Evolutionary conservation across 495 filamentous ascomycete genomes (phyloP).

Genomic region (Aspergillus nidulans): DNA sequence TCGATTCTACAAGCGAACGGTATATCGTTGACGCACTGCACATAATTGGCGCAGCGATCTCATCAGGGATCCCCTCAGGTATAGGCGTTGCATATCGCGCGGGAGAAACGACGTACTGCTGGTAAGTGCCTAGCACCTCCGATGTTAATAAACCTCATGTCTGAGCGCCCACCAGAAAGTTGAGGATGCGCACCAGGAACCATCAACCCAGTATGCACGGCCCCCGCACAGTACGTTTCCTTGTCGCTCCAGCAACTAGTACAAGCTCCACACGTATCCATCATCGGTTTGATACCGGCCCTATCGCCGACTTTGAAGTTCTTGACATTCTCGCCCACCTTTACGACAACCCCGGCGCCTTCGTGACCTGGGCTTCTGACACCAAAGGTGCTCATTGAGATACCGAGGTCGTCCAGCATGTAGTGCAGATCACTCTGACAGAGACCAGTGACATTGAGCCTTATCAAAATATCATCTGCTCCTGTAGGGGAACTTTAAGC

Average conservation of each 20-base stretch:
- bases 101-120: constrained; percentile 61
- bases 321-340: constrained; percentile 47
- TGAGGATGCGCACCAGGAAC: constrained; percentile 20
- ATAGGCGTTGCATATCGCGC: constrained; percentile 63
- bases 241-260: constrained; percentile 42
- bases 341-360: constrained; percentile 53
- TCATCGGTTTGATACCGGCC: constrained; percentile 54
- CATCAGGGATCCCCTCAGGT: constrained; percentile 54
- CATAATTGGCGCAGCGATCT: constrained; percentile 57
- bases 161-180: neutral
- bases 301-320: constrained; percentile 55
- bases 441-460: constrained; percentile 44
- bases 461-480: constrained; percentile 44
- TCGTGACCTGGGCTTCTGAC: constrained; percentile 52
- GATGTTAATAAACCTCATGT: neutral
- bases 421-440: constrained; percentile 49
- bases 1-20: constrained; percentile 49
- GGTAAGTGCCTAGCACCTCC: constrained; percentile 55
- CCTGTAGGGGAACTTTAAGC: no score
- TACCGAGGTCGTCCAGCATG: constrained; percentile 42
- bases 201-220: constrained; percentile 33
- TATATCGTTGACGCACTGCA: constrained; percentile 57
- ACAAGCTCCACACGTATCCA: constrained; percentile 49
- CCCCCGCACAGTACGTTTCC: constrained; percentile 38
- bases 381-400: constrained; percentile 45